Percentiles rank a stretch among this genome's conserved stretches.
phyloP scores from a whole-genome alignment of 495 filamentous ascomycete species.

The Apiosordaria backusii region DNA sequence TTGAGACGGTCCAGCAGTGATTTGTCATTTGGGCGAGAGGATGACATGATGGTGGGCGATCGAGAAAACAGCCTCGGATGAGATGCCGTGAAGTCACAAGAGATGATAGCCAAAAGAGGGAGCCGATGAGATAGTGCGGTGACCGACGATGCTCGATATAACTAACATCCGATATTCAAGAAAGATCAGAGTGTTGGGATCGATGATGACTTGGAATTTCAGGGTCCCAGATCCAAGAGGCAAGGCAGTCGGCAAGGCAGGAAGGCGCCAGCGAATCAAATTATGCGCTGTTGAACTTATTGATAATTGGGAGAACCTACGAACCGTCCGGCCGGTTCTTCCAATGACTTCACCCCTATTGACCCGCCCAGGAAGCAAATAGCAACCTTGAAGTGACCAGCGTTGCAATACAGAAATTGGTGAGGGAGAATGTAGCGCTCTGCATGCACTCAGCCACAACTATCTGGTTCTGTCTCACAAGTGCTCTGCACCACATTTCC shows the following conservation, averaged over 20 bases:
- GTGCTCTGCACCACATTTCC: neutral
- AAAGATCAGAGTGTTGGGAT: neutral
- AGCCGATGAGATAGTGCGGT: constrained; percentile 3
- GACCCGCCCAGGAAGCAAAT: neutral
- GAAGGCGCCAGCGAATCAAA: neutral
- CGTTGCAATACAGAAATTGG: neutral
- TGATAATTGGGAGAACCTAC: neutral
- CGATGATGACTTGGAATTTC: neutral
- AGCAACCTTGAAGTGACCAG: neutral
- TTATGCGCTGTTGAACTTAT: neutral
- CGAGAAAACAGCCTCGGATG: neutral
- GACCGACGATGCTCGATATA: neutral
- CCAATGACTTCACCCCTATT: neutral
- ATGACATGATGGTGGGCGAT: neutral
- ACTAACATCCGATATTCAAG: neutral
- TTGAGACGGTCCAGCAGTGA: constrained; percentile 86
- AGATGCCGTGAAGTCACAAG: neutral
- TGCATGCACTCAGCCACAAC: neutral
- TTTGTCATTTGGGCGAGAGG: constrained; percentile 56
- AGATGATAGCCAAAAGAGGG: neutral
- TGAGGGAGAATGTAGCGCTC: constrained; percentile 4
- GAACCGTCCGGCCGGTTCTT: neutral
- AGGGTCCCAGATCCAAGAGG: neutral
- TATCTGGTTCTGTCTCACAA: neutral
- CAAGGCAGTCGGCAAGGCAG: constrained; percentile 10